phyloP scores from a whole-genome alignment of 2,329 filamentous ascomycete species.

The Xylaria hypoxylon region DNA sequence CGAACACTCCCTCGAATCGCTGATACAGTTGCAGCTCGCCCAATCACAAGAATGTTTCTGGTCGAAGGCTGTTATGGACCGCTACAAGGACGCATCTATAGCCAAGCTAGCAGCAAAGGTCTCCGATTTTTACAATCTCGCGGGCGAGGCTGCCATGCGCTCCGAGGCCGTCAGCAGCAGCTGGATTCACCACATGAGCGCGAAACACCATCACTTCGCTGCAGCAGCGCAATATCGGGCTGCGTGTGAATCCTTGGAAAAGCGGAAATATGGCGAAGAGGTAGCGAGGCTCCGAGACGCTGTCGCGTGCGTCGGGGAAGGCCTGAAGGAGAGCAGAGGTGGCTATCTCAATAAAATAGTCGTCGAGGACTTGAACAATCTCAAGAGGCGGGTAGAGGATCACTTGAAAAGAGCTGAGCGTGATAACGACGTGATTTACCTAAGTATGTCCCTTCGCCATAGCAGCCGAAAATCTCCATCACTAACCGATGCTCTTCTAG shows the following conservation, averaged over 20 bases:
- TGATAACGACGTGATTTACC: constrained; percentile 96
- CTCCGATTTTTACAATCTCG: constrained; percentile 87
- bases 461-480: neutral
- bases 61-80: constrained; percentile 96
- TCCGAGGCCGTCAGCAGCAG: constrained; percentile 90
- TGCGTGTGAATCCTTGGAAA: constrained; percentile 91
- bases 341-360: constrained; percentile 85
- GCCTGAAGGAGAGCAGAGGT: constrained; percentile 80
- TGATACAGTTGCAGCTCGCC: constrained; percentile 86
- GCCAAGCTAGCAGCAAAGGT: constrained; percentile 90
- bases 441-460: constrained; percentile 66
- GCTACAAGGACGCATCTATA: constrained; percentile 90
- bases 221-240: constrained; percentile 94
- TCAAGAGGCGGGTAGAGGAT: constrained; percentile 86
- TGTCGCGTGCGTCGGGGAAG: constrained; percentile 84
- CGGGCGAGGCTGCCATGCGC: constrained; percentile 86
- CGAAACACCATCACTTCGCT: constrained; percentile 97
- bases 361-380: constrained; percentile 80
- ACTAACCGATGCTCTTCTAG: constrained; percentile 55
- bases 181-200: constrained; percentile 98
- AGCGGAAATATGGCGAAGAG: constrained; percentile 94
- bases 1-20: constrained; percentile 81
- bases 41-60: constrained; percentile 98
- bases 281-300: constrained; percentile 87
- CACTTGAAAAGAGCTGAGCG: constrained; percentile 93